Percentiles rank a stretch among this genome's conserved stretches.
Conservation (phyloP, 2,329 filamentous ascomycete species). For the Aspergillus glaucus region DNA sequence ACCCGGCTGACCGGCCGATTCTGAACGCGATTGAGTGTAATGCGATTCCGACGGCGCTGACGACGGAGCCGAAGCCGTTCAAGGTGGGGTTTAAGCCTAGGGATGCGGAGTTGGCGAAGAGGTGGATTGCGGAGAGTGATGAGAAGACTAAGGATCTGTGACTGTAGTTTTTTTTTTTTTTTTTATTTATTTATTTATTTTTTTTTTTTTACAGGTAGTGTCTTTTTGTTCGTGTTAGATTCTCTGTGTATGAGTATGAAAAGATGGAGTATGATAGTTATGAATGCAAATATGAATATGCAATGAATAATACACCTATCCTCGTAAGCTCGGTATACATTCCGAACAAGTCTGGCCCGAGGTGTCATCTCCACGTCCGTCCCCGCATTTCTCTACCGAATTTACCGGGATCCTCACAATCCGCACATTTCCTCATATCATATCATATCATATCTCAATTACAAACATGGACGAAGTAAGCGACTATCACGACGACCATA, state of each 20-base stretch:
- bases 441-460: neutral
- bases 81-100: constrained; percentile 52
- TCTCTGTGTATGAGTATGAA: neutral
- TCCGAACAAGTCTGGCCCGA: constrained; percentile 1
- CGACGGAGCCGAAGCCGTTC: constrained; percentile 58
- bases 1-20: constrained; percentile 46
- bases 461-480: neutral
- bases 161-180: constrained; percentile 2
- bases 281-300: no score
- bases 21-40: constrained; percentile 55
- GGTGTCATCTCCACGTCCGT: no score
- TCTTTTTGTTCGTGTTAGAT: neutral
- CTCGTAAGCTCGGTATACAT: neutral
- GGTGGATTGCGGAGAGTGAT: constrained; percentile 51
- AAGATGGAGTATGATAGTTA: neutral
- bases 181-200: neutral
- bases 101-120: constrained; percentile 39
- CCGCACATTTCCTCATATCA: no score
- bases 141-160: constrained; percentile 46
- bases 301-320: no score
- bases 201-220: neutral
- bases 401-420: no score
- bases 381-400: neutral
- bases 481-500: neutral
- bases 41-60: constrained; percentile 51